phyloP scores from a whole-genome alignment of 1,139 yeast species.

The Nadsonia commutata region DNA sequence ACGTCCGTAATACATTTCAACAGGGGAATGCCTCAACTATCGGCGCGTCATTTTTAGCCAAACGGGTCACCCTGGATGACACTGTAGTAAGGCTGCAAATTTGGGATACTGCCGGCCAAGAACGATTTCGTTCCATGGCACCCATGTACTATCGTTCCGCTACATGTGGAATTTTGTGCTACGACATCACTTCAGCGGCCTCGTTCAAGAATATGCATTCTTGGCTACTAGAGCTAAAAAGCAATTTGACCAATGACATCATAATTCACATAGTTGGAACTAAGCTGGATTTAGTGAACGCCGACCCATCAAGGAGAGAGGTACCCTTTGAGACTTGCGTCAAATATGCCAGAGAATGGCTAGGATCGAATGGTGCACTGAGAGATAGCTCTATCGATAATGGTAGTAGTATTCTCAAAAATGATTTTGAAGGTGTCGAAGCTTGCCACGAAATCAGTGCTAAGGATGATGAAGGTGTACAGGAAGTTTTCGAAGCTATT shows the following conservation, averaged over 20 bases:
- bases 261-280: slow-evolving; percentile 83
- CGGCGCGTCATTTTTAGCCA: slow-evolving; percentile 89
- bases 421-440: slow-evolving; percentile 16
- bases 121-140: slow-evolving; percentile 80
- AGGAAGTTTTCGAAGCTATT: slow-evolving; percentile 23
- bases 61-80: slow-evolving; percentile 74
- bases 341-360: slow-evolving; percentile 21
- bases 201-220: slow-evolving; percentile 78
- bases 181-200: slow-evolving; percentile 87
- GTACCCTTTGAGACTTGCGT: slow-evolving; percentile 26
- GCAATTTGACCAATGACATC: slow-evolving; percentile 69
- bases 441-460: slow-evolving; percentile 26
- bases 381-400: neutral
- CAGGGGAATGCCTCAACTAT: slow-evolving; percentile 88
- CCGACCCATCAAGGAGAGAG: slow-evolving; percentile 22
- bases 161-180: slow-evolving; percentile 83
- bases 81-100: slow-evolving; percentile 77
- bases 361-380: slow-evolving; percentile 9
- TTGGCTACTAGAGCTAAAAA: slow-evolving; percentile 84
- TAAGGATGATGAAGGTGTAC: slow-evolving; percentile 25
- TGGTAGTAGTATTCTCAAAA: slow-evolving; percentile 8
- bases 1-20: slow-evolving; percentile 81
- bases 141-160: slow-evolving; percentile 94
- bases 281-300: slow-evolving; percentile 49
- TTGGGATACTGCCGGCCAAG: slow-evolving; percentile 96